Conservation (phyloP, 371 early-diverging fungal genomes). For the Aphelidium insulamus region DNA sequence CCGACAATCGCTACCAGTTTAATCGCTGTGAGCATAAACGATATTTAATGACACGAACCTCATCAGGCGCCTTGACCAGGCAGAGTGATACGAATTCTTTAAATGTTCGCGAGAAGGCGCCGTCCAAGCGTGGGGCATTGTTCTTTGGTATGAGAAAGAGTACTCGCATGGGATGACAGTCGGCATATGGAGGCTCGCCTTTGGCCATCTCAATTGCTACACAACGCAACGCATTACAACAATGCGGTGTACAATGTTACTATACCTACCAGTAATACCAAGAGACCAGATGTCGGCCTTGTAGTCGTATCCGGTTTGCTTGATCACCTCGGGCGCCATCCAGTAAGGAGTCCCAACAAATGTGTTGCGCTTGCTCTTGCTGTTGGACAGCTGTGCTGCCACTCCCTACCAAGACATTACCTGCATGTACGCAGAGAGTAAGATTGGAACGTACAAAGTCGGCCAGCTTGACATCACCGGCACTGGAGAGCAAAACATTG, state of each 20-base stretch:
- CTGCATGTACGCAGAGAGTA: conserved; percentile 6
- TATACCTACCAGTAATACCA: too few species aligned
- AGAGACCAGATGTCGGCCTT: conserved; percentile 75
- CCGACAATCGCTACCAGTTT: conserved; percentile 71
- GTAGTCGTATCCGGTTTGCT: conserved; percentile 43
- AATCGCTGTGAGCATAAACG: too few species aligned
- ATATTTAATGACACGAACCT: conserved; percentile 27
- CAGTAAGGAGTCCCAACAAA: conserved; percentile 74
- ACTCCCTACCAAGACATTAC: conserved; percentile 43
- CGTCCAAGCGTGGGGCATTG: conserved; percentile 55
- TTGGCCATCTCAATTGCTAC: conserved; percentile 84
- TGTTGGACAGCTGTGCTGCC: conserved; percentile 32
- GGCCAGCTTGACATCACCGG: conserved; percentile 79
- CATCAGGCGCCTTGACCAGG: conserved; percentile 55
- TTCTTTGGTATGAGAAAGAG: conserved; percentile 81
- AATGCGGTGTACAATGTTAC: too few species aligned
- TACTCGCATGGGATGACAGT: conserved; percentile 78
- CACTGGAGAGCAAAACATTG: too few species aligned
- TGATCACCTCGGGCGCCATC: conserved; percentile 93
- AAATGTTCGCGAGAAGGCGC: conserved; percentile 58
- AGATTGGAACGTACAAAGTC: conserved; percentile 96
- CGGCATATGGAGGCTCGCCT: conserved; percentile 79
- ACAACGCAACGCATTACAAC: too few species aligned
- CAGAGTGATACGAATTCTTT: conserved; percentile 76
- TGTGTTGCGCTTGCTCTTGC: conserved; percentile 35